Evolutionary conservation across 2,329 filamentous ascomycete species (phyloP), one percentile per base, ranked within the genome.

Genomic region (Aureobasidium sp.): DNA sequence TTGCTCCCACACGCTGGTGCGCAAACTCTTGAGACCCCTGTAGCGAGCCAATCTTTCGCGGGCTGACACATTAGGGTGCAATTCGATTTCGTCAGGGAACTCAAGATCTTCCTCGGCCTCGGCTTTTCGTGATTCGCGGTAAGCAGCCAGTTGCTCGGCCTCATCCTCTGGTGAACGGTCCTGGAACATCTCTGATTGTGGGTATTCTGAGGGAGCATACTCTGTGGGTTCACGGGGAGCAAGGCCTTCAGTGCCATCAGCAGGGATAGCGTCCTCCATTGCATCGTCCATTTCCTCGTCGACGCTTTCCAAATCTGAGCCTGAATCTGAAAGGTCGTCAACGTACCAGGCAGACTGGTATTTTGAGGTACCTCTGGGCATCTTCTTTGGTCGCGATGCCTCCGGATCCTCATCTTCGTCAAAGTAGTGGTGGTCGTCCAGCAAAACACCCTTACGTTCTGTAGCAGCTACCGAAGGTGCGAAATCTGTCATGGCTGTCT

Each of bases 381-480:
- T 76, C 65, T 85, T 85, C 75, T 87, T 94, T 7, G 90, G 89
- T 36, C 78, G 76, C 39, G 81, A 76, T 20, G 85, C 78, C 20
- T 82, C 78, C 59, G 85, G 77, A 46, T 55, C 51, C 6, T 81
- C 79, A 51, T 94, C 91, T 47, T 97, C 93, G 0, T 92, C 92
- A 72, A 97, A 99, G 75, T 99, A 99, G 73, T 97, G 93, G 73
- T 99, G 93, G 67, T 97, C 93, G 68, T 99, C 94, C 10, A 99
- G 81, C 44, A 99, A 78, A 1, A 99, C 94, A 66, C 93, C 94
- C 76, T 93, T 96, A 71, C 78, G 71, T 63, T 80, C 77, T 29
- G 69, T 82, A 67, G 64, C 79, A 72, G 68, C 80, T 62, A 77
- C 77, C 71, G 72, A 80, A 66, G 76, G 77, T 8, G 77, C 70